Conservation (phyloP, 78 protist genomes). For the Speleostelium caveatum region DNA sequence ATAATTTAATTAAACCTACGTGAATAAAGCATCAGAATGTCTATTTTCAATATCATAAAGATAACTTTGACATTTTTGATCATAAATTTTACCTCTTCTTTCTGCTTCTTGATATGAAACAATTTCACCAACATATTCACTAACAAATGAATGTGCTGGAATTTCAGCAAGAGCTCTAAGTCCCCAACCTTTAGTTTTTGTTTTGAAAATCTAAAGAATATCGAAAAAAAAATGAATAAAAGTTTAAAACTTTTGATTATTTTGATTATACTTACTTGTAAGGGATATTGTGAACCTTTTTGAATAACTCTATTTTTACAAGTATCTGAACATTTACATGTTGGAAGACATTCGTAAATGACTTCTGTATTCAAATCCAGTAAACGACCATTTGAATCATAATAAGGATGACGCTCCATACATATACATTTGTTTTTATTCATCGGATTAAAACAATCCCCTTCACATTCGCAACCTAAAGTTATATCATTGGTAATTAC, state of each 20-base stretch:
- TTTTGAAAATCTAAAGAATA: slow-evolving; percentile 75
- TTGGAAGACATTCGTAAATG: slow-evolving; percentile 75
- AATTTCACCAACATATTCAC: slow-evolving; percentile 88
- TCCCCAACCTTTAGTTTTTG: slow-evolving; percentile 78
- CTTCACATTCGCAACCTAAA: slow-evolving; percentile 33
- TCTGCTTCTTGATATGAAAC: slow-evolving; percentile 77
- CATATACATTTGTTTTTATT: slow-evolving; percentile 17
- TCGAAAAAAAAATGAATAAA: not conserved
- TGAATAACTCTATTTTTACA: slow-evolving; percentile 75
- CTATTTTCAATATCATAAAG: slow-evolving; percentile 64
- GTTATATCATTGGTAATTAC: not conserved
- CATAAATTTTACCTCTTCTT: slow-evolving; percentile 70
- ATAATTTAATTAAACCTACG: not conserved
- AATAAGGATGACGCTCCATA: not conserved
- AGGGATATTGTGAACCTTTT: slow-evolving; percentile 1
- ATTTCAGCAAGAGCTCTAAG: slow-evolving; percentile 49
- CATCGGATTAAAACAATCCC: slow-evolving; percentile 33
- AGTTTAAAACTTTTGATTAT: not conserved
- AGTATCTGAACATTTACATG: slow-evolving; percentile 37
- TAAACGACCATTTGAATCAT: slow-evolving; percentile 7
- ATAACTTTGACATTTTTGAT: slow-evolving; percentile 23
- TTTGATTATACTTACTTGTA: no score
- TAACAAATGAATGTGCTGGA: slow-evolving; percentile 67
- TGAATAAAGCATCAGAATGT: not conserved
- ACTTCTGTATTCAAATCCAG: not conserved